phyloP scores from a whole-genome alignment of 2,329 filamentous ascomycete species.

The Colletotrichum higginsianum region DNA sequence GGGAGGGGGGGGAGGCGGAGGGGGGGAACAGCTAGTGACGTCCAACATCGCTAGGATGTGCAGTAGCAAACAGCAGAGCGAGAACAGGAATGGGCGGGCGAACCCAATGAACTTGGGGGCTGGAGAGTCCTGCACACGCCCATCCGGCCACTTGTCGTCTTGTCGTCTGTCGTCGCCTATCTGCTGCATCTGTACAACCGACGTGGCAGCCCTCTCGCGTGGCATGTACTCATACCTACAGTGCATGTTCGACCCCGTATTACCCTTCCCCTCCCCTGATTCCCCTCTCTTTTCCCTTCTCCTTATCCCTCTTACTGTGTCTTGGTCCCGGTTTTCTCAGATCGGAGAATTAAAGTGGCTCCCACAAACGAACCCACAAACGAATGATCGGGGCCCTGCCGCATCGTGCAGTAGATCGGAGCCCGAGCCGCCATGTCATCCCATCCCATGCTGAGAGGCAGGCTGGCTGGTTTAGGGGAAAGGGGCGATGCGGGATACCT shows the following conservation, averaged over 20 bases:
- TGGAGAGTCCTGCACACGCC: slow-evolving; percentile 22
- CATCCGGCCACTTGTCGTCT: slow-evolving; percentile 20
- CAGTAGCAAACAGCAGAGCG: not conserved
- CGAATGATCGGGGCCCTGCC: slow-evolving; percentile 38
- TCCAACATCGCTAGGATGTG: slow-evolving; percentile 36
- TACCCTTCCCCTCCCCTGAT: not conserved
- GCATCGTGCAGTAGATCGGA: slow-evolving; percentile 43
- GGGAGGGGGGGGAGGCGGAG: slow-evolving; percentile 16
- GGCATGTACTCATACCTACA: slow-evolving; percentile 29
- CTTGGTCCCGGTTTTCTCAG: slow-evolving; percentile 31
- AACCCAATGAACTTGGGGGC: slow-evolving; percentile 12
- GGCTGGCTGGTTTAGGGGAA: not conserved
- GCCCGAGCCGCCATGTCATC: slow-evolving; percentile 40
- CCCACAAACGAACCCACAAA: slow-evolving; percentile 36
- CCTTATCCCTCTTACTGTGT: slow-evolving; percentile 1
- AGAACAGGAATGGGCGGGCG: not conserved
- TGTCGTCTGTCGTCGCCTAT: slow-evolving; percentile 32
- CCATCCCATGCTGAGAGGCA: slow-evolving; percentile 23
- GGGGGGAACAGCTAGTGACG: slow-evolving; percentile 37
- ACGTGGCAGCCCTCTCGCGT: slow-evolving; percentile 36
- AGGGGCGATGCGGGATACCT: slow-evolving; percentile 24
- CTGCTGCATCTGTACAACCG: slow-evolving; percentile 38
- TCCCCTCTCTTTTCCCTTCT: not conserved
- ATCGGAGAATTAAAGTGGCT: slow-evolving; percentile 41
- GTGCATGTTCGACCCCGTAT: slow-evolving; percentile 21